Base-by-base conservation (phyloP, 108 stramenopile species). In the Epithemia pelagica region DNA sequence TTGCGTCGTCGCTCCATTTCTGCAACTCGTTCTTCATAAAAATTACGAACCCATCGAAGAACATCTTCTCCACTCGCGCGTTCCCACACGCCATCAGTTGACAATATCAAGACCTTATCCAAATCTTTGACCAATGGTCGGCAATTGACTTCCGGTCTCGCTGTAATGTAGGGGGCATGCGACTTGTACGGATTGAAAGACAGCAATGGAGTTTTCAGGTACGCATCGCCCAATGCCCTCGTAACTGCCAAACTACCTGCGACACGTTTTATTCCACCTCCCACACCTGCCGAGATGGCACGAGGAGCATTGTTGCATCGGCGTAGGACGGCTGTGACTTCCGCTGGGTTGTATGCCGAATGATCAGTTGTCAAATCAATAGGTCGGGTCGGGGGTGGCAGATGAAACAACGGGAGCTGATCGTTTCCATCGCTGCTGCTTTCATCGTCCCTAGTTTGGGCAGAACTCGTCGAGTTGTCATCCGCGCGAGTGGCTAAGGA, bases 81-180 rank as follows among this genome's bases (percentile, higher is more conserved):
- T 68, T 94, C 92, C 89, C 89, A 94, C 10, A 94, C 88, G 10
- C 92, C 92, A 72, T 94, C 92, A 27, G 85, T 87, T 5, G 88
- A 87, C 59, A 94, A 73, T 27, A 89, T 82, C 28, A 94, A 68
- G 22, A 94, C 82, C 58, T 86, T 82, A 69, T 94, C 89, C 25
- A 68, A 74, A 33, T 74, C 73, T 54, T 84, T 84, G 22, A 78
- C 76, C 19, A 92, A 68, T n/a, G 84, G 73, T 27, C 86, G 78
- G 59, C 82, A 87, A 62, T 88, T 88, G n/a, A 94, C 88, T 75
- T 90, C 92, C 25, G 92, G 92, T 33, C 78, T 67, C 8, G 84
- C 92, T 23, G 89, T 90, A 51, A 94, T 94, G 73, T 90, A 94
- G 0, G 92, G 89, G 1, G 83, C 83, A 62, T 88, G 86, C 22